Evolutionary conservation across 2,329 filamentous ascomycete genomes (phyloP), one percentile per base, ranked within the genome.

Genomic region (Lasiodiplodia citricola): DNA sequence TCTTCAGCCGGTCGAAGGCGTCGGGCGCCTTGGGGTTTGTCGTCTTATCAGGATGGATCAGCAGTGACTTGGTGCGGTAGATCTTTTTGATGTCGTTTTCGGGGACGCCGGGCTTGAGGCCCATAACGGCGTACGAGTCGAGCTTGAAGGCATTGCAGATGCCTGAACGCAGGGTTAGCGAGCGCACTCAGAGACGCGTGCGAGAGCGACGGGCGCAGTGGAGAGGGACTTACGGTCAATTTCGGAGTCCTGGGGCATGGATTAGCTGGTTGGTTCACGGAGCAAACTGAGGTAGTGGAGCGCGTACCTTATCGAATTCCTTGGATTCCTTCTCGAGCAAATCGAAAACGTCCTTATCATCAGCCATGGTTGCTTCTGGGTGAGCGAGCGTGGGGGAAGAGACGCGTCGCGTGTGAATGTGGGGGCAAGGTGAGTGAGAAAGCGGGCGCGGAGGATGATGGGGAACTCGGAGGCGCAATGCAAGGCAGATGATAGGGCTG

Each of bases 11-110:
- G 82, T 99, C 96, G 78, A 99, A 99, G 72, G 96, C 96, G 75
- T 98, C 96, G 3, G 96, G 95, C 0, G 96, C 96, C 60, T 86
- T 88, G 0, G 93, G 91, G 78, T 99, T 98, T 76, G 90, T 90
- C 68, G 96, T 97, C 81, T 99, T 99, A 85, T 99, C 96, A 7
- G 96, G 96, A 84, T 99, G 96, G 84, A 99, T 98, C 60, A 99
- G 90, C 68, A 99, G 90, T n/a, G 96, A 99, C 82, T 97, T 98
- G 76, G 93, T 94, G 85, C 96, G 94, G 83, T 98, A 99, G 73
- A 88, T 88, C 74, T 91, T 85, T 83, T 97, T 98, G 85, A 99
- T 98, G 83, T 98, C 96, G 70, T 93, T 94, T 75, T 98, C 95
- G 68, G 96, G 90, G 23, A 98, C 93, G 77, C 96, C 96, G 3